phyloP scores from a whole-genome alignment of 2,329 filamentous ascomycete genomes.

The Aureobasidium leucospermi region DNA sequence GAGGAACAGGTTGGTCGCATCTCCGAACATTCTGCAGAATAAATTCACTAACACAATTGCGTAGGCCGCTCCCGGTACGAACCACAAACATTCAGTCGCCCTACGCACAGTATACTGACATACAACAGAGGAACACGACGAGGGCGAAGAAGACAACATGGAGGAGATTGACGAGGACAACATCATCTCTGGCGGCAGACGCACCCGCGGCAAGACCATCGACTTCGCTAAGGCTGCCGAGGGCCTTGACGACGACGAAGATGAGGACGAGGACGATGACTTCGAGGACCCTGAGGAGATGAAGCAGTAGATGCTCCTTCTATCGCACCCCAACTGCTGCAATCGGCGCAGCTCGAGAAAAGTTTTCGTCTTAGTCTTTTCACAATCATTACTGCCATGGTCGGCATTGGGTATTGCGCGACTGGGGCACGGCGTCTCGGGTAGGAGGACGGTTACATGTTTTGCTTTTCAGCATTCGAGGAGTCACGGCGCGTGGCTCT shows the following conservation, averaged over 20 bases:
- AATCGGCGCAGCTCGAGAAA: neutral
- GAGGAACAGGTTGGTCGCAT: slow-evolving; percentile 44
- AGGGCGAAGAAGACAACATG: slow-evolving; percentile 72
- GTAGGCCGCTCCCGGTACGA: slow-evolving; percentile 7
- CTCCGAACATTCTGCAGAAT: slow-evolving; percentile 3
- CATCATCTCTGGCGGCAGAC: slow-evolving; percentile 70
- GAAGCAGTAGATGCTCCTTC: slow-evolving; percentile 43
- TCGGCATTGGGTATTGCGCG: slow-evolving; percentile 8
- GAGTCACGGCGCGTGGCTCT: neutral
- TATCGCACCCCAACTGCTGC: neutral
- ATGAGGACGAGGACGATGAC: slow-evolving; percentile 68
- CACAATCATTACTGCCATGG: slow-evolving; percentile 2
- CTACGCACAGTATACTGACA: neutral
- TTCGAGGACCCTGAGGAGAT: slow-evolving; percentile 62
- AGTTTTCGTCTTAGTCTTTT: neutral
- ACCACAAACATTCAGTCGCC: neutral
- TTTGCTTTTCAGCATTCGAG: neutral
- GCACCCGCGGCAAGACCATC: slow-evolving; percentile 86
- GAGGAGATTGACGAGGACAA: slow-evolving; percentile 87
- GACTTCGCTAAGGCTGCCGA: slow-evolving; percentile 87
- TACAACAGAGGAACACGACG: slow-evolving; percentile 45
- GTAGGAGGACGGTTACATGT: slow-evolving; percentile 2
- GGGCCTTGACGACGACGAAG: slow-evolving; percentile 66
- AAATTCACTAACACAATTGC: neutral
- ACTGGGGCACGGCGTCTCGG: slow-evolving; percentile 7